Conservation (phyloP, 257 asterid genomes). For the Ajuga chamaepitys region DNA sequence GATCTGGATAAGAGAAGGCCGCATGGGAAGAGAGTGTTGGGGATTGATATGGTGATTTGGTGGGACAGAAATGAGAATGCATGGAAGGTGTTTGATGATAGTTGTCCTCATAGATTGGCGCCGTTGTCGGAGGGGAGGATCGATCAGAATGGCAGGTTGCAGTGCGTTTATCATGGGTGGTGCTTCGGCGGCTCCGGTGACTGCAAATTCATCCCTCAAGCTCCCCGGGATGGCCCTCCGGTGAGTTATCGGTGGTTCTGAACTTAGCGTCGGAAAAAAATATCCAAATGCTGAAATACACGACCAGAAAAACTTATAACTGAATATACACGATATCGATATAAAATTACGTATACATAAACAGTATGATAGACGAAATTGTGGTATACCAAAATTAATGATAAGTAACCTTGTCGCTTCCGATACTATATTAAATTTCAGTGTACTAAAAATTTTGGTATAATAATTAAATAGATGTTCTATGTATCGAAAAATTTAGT, state of each 20-base stretch:
- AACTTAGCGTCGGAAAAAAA: no score
- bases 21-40: constrained; percentile 65
- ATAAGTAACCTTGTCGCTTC: no score
- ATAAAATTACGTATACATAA: no score
- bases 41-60: constrained; percentile 76
- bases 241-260: constrained; percentile 14
- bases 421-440: no score
- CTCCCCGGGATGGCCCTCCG: constrained; percentile 84
- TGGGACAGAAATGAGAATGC: constrained; percentile 67
- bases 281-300: no score
- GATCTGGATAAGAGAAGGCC: constrained; percentile 89
- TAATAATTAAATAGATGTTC: no score
- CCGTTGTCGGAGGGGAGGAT: constrained; percentile 89
- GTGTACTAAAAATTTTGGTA: no score
- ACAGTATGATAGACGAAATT: no score
- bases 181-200: constrained; percentile 78
- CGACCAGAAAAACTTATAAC: no score
- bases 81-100: constrained; percentile 84
- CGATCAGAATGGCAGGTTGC: constrained; percentile 88
- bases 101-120: constrained; percentile 83
- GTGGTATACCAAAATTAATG: no score
- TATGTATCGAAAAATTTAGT: background rate
- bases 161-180: constrained; percentile 95
- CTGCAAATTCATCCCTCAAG: constrained; percentile 83
- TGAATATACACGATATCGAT: no score